phyloP scores from a whole-genome alignment of 345 rosid species.

The Balakata baccata region DNA sequence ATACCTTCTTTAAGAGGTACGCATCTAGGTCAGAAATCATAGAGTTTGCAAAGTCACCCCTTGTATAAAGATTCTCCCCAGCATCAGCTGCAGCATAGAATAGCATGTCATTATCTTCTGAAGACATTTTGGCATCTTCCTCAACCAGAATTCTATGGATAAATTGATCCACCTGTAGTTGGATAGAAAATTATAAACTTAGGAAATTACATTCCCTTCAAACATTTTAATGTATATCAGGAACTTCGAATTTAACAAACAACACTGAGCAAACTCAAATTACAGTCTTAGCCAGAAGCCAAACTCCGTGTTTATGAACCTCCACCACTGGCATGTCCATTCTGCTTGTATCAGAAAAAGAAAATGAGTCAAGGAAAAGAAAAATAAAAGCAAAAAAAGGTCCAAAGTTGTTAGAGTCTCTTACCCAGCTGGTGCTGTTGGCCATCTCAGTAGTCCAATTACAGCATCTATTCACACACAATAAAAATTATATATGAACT shows the following conservation, averaged over 20 bases:
- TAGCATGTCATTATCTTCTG: conserved; percentile 15
- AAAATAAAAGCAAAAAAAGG: not conserved
- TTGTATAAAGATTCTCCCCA: conserved; percentile 19
- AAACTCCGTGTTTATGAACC: conserved; percentile 31
- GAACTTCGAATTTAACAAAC: not conserved
- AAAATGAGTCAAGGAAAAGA: not conserved
- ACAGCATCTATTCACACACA: conserved; percentile 11
- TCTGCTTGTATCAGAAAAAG: conserved; percentile 20
- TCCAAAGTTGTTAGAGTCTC: not conserved
- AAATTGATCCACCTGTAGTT: conserved; percentile 26
- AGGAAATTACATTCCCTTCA: not conserved
- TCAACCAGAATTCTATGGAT: conserved; percentile 28
- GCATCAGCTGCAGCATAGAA: conserved; percentile 15
- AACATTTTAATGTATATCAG: not conserved
- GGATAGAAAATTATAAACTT: not conserved
- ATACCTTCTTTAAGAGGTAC: conserved; percentile 25
- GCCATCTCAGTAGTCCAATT: conserved; percentile 32
- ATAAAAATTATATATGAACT: conserved; percentile 6
- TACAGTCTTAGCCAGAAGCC: conserved; percentile 29
- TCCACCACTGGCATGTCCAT: conserved; percentile 31
- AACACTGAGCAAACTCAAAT: not conserved
- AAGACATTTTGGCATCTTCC: conserved; percentile 22
- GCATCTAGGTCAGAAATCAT: conserved; percentile 25
- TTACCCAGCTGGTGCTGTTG: conserved; percentile 32
- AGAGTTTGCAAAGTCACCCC: conserved; percentile 25